Percentiles rank a stretch among this genome's conserved stretches.
phyloP scores from a whole-genome alignment of 495 filamentous ascomycete genomes.

The Amniculicola lignicola region DNA sequence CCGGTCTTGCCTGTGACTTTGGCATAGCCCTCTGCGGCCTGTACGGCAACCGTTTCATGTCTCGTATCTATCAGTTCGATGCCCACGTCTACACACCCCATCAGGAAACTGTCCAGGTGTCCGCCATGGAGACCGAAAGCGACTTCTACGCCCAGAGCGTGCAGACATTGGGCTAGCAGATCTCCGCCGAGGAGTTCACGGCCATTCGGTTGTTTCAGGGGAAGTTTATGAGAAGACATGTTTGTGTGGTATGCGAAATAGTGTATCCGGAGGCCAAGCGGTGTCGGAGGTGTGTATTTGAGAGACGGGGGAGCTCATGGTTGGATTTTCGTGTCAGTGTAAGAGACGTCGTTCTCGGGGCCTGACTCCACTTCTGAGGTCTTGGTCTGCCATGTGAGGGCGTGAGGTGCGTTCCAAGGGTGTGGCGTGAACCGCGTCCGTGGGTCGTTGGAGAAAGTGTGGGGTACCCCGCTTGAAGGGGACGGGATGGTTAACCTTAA shows the following conservation, averaged over 20 bases:
- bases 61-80: conserved; percentile 36
- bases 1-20: conserved; percentile 34
- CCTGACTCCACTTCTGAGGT: too few relatives aligned
- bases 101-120: conserved; percentile 36
- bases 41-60: conserved; percentile 37
- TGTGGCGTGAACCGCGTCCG: too few relatives aligned
- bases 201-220: conserved; percentile 7
- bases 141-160: conserved; percentile 28
- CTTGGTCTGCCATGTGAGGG: too few relatives aligned
- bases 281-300: too few relatives aligned
- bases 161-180: conserved; percentile 33
- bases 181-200: conserved; percentile 35
- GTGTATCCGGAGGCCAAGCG: too few relatives aligned
- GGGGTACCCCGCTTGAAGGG: too few relatives aligned
- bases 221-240: conserved; percentile 4
- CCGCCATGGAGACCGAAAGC: conserved; percentile 38
- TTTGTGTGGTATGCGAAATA: too few relatives aligned
- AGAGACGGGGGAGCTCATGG: too few relatives aligned
- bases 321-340: too few relatives aligned
- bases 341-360: conserved; percentile 1
- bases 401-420: too few relatives aligned
- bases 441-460: too few relatives aligned
- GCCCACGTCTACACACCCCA: conserved; percentile 34
- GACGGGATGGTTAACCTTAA: too few relatives aligned
- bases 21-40: conserved; percentile 36